Evolutionary conservation across 2,329 filamentous ascomycete genomes (phyloP).

Genomic region (Tolypocladium tundrense): DNA sequence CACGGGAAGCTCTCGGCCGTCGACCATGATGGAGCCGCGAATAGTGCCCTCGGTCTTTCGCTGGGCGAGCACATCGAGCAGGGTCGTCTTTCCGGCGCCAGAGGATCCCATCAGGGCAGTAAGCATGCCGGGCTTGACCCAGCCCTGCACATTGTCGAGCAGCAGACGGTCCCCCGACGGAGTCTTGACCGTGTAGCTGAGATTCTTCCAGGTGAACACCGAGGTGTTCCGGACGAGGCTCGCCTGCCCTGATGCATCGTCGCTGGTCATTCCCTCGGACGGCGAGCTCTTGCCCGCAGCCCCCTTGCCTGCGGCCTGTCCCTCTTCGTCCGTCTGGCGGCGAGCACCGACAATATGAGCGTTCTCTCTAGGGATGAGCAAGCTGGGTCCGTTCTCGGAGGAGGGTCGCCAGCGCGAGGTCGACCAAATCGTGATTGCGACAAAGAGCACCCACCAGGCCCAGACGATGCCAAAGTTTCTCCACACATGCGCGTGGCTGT

Average conservation of each 20-base stretch:
- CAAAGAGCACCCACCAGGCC: constrained; percentile 52
- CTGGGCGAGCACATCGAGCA: constrained; percentile 73
- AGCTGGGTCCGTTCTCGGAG: constrained; percentile 38
- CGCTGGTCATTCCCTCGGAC: not conserved
- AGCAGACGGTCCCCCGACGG: constrained; percentile 53
- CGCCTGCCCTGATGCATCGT: constrained; percentile 5
- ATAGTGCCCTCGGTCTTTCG: constrained; percentile 72
- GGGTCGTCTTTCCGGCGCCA: constrained; percentile 76
- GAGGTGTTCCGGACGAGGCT: constrained; percentile 52
- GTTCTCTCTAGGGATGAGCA: constrained; percentile 54
- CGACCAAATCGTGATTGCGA: constrained; percentile 44
- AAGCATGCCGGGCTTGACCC: constrained; percentile 70
- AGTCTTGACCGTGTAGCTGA: constrained; percentile 59
- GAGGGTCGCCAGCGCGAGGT: constrained; percentile 47
- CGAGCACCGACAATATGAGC: constrained; percentile 24
- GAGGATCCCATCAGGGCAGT: constrained; percentile 75
- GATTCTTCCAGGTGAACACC: constrained; percentile 65
- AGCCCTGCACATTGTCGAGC: constrained; percentile 71
- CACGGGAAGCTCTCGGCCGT: constrained; percentile 58
- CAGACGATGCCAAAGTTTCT: constrained; percentile 52
- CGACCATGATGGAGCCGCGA: constrained; percentile 63
- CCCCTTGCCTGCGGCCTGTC: constrained; percentile 17
- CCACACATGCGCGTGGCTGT: constrained; percentile 42
- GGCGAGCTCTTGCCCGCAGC: not conserved
- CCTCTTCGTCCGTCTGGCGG: constrained; percentile 37